Evolutionary conservation across 257 asterid genomes (phyloP).

Genomic region (Forsythia viridissima): DNA sequence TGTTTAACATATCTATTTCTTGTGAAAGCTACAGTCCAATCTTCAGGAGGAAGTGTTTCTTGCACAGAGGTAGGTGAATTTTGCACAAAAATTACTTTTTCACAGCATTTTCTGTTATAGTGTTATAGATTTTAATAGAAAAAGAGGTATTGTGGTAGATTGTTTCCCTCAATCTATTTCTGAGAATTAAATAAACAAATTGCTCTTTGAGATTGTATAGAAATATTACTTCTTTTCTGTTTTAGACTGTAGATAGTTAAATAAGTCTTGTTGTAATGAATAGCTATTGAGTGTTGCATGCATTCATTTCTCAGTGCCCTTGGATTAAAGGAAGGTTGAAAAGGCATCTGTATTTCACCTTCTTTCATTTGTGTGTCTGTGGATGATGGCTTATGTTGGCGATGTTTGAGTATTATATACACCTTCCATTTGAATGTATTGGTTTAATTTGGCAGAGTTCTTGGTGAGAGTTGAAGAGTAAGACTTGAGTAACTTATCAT

Average conservation of each 20-base stretch:
- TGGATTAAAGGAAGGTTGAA: conserved; percentile 8
- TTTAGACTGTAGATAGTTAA: background rate
- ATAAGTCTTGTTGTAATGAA: background rate
- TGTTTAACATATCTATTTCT: conserved; percentile 23
- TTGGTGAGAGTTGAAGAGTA: background rate
- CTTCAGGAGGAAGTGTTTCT: conserved; percentile 56
- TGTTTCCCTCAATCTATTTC: background rate
- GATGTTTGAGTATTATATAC: background rate
- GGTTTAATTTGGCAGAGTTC: background rate
- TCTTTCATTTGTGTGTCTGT: background rate
- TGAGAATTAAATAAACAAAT: background rate
- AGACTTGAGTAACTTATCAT: background rate
- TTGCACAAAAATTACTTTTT: conserved; percentile 16
- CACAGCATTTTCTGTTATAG: background rate
- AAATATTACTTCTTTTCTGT: background rate
- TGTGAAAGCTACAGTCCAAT: conserved; percentile 51
- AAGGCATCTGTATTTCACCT: conserved; percentile 6
- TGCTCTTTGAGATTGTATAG: background rate
- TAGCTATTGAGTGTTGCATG: background rate
- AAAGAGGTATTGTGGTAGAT: background rate
- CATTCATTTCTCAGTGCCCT: background rate
- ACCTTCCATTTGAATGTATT: background rate
- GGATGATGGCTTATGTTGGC: background rate
- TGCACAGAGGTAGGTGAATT: conserved; percentile 52
- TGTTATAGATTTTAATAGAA: background rate